Evolutionary conservation across 1,284 basidiomycete genomes (phyloP), one percentile per base, ranked within the genome.

Genomic region (Stereum hirsutum): DNA sequence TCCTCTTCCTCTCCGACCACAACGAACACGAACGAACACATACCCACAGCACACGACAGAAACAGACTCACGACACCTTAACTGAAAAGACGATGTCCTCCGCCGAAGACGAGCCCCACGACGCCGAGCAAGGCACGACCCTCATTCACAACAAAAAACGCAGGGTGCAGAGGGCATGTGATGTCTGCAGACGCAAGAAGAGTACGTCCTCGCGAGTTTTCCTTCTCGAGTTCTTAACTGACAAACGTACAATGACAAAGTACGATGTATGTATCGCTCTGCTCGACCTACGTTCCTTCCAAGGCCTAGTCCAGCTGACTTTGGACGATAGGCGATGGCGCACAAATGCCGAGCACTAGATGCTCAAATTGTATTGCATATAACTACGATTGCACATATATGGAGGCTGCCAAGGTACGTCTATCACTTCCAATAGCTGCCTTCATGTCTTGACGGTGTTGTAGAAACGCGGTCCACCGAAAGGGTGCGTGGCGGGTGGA

Each of bases 391-490:
- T 91, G 88, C 62, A 87, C 83, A 0, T 91, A 89, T 57, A 65
- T 86, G 40, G 81, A 85, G 55, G 74, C 76, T 2, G 77, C 81
- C 24, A 81, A 81, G 72, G 82, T 83, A 47, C 26, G 19, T 21
- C 5, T 6, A 38, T 68, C 60, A 25, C 56, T 23, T 42, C 8
- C 39, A 5, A 19, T 23, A 7, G 26, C 6, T 24, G 12, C 24
- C 32, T 17, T 30, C 3, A 5, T 14, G 6, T 24, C 19, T 19
- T 32, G 5, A 38, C 41, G 17, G 30, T 50, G 15, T 23, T 32
- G 12, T 17, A 89, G 76, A 85, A 89, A 67, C 79, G 89, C 28
- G 86, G 88, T 2, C 85, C 88, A 23, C 84, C 89, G 1, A 88
- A 91, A 64, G 88, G 87, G 75, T 91, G 56, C 46, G 74, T 63